phyloP scores from a whole-genome alignment of 2,329 filamentous ascomycete genomes.

The Colletotrichum chrysophilum region DNA sequence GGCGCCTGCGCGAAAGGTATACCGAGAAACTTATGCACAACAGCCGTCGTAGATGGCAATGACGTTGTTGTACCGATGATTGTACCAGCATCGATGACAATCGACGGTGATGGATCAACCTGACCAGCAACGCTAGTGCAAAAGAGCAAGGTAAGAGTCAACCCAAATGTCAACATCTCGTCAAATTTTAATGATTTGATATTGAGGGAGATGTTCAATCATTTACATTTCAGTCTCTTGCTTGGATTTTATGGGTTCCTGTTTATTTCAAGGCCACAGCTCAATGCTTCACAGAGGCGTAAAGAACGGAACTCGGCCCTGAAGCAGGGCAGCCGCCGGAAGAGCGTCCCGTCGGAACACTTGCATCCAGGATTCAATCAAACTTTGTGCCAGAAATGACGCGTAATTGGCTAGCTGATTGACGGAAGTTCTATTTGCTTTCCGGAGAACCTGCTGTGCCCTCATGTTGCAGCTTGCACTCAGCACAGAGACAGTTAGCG shows the following conservation, averaged over 20 bases:
- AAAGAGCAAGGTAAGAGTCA: not conserved
- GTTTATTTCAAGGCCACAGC: not conserved
- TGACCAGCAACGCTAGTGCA: not conserved
- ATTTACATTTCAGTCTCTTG: not conserved
- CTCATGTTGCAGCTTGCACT: not conserved
- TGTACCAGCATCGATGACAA: not conserved
- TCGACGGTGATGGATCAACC: not conserved
- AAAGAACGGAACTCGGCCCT: not conserved
- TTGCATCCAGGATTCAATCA: not conserved
- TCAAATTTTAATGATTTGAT: not conserved
- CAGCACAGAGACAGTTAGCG: not conserved
- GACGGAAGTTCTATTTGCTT: not conserved
- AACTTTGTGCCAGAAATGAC: not conserved
- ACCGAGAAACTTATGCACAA: conserved; percentile 33
- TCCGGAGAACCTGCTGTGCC: not conserved
- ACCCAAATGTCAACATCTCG: not conserved
- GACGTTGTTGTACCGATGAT: not conserved
- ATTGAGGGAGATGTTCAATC: not conserved
- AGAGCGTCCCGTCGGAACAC: not conserved
- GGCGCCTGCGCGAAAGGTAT: conserved; percentile 34
- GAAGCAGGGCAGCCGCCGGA: not conserved
- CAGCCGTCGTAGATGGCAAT: not conserved
- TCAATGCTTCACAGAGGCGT: not conserved
- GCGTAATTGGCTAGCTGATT: not conserved
- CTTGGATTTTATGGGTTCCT: not conserved